A percentile compares a stretch with the other conserved stretches of the same genome.
phyloP scores from a whole-genome alignment of 768 basidiomycete species.

The Kwoniella pini region DNA sequence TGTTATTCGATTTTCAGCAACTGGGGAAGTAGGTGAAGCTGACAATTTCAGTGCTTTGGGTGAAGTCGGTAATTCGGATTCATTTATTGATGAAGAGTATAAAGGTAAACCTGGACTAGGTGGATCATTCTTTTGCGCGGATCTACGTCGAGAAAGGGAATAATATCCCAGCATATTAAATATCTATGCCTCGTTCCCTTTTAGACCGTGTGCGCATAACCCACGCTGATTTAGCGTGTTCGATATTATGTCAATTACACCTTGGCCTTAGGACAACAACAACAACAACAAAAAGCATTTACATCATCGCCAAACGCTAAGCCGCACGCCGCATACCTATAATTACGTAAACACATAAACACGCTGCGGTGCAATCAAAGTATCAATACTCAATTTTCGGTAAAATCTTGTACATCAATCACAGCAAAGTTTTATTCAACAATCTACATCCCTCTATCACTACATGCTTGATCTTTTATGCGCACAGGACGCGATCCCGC shows the following conservation, averaged over 20 bases:
- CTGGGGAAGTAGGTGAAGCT: neutral
- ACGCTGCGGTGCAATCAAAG: no score
- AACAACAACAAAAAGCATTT: no score
- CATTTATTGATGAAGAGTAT: slow-evolving; percentile 6
- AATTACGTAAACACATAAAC: no score
- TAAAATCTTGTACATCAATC: no score
- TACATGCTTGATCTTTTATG: no score
- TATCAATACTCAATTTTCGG: neutral
- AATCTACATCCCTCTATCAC: no score
- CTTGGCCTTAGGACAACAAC: neutral
- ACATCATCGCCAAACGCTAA: no score
- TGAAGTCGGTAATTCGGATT: slow-evolving; percentile 1
- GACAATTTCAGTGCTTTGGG: neutral
- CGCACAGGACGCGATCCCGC: no score
- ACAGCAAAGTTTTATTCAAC: no score
- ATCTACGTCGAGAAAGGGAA: slow-evolving; percentile 10
- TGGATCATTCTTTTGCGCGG: slow-evolving; percentile 1
- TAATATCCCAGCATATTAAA: slow-evolving; percentile 11
- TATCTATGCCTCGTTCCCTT: neutral
- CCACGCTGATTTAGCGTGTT: neutral
- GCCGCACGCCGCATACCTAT: no score
- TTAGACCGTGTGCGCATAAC: slow-evolving; percentile 1
- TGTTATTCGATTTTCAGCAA: neutral
- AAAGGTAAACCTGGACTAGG: slow-evolving; percentile 6
- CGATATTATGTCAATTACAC: neutral